Percentiles rank a stretch among this genome's conserved stretches.
Evolutionary conservation across 352 stramenopile species (phyloP).

Genomic region (Phytophthora syringae): DNA sequence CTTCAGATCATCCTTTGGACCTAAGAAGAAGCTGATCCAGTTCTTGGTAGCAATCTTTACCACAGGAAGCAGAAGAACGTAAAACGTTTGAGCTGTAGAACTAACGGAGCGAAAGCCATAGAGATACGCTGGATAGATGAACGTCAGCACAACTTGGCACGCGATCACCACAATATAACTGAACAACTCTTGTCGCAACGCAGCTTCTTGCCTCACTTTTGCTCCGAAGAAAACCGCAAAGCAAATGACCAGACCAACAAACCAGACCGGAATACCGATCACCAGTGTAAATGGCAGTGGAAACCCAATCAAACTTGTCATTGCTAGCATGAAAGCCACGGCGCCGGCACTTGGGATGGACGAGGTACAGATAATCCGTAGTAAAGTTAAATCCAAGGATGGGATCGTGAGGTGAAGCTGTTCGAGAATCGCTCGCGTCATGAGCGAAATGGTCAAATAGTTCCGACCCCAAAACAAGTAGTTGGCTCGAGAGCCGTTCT

Average conservation of each 20-base stretch:
- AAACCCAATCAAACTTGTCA: conserved; percentile 39
- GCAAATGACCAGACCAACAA: conserved; percentile 27
- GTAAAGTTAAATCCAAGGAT: conserved; percentile 17
- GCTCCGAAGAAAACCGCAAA: conserved; percentile 33
- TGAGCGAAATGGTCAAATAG: conserved; percentile 29
- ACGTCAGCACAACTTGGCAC: conserved; percentile 42
- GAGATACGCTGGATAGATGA: conserved; percentile 65
- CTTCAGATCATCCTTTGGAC: conserved; percentile 38
- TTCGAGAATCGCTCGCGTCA: conserved; percentile 27
- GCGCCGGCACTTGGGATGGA: conserved; percentile 31
- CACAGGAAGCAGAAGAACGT: conserved; percentile 38
- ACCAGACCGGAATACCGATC: conserved; percentile 33
- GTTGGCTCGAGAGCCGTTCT: conserved; percentile 24
- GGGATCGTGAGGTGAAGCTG: conserved; percentile 30
- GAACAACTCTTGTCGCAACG: conserved; percentile 19
- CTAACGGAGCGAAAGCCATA: conserved; percentile 41
- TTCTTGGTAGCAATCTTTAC: conserved; percentile 52
- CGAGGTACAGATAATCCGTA: conserved; percentile 11
- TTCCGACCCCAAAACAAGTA: conserved; percentile 34
- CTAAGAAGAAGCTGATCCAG: conserved; percentile 38
- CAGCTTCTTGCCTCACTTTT: conserved; percentile 25
- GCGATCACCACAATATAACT: conserved; percentile 41
- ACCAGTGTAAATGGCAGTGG: conserved; percentile 54
- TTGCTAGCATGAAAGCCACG: conserved; percentile 36
- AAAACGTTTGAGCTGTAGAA: conserved; percentile 30